Base-by-base conservation (phyloP, 139 green algal genomes). In the Chlamydomonas sp. region DNA sequence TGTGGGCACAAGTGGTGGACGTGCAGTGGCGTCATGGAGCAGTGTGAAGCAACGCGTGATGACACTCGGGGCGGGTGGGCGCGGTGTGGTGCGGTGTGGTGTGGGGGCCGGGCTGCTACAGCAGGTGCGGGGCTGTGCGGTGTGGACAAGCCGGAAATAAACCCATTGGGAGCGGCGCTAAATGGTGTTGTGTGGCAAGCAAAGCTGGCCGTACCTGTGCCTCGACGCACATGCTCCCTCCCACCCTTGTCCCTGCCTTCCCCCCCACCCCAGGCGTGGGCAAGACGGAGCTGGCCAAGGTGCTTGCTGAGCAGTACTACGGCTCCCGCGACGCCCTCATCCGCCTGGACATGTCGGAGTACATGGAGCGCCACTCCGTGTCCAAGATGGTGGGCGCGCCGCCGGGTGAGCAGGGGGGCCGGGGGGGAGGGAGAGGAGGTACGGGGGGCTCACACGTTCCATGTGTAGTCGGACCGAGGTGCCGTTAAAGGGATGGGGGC, bases 271-370 rank as follows among this genome's bases (percentile, higher is more conserved):
- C 87, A 93, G 92, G 98, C 49, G 98, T 99, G 17, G 98, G 98
- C 84, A 99, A 99, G 94, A 99, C 98, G 1, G 98, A 99, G 96
- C 96, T 99, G 69, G 95, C 95, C 69, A 99, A 99, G 92, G 95
- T 96, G 68, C 91, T 99, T 57, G 96, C 98, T 2, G 92, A 96
- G 84, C 88, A 92, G 84, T 95, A 95, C 90, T 96, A 91, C 82
- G 94, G 93, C 59, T 86, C 77, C 17, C 83, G 96, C 80, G 95
- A 98, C 66, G 92, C 95, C 49, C 94, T 99, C 84, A 89, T 96
- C 18, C 95, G 98, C 20, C 94, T 99, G 66, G 98, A 99, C 95
- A 99, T 99, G 98, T 96, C 90, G 78, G 98, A 99, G 95, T 99
- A 98, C 94, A 99, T 99, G 97, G 97, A 99, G 93, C 93, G 97